Evolutionary conservation across 2,329 filamentous ascomycete species (phyloP), one percentile per base, ranked within the genome.

Genomic region (Epichloe bromicola): DNA sequence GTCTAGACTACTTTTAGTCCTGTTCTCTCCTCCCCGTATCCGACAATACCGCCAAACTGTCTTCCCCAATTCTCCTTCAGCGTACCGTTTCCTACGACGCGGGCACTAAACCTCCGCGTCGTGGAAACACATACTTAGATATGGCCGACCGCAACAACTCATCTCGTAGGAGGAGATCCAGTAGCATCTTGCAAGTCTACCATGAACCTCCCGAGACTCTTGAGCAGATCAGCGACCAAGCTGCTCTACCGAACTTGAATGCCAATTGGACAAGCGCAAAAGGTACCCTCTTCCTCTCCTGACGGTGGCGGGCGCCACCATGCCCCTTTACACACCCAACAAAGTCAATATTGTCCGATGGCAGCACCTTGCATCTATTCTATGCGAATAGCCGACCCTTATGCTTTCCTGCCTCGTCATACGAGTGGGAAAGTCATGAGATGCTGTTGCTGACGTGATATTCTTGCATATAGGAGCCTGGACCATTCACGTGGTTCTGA

Each of bases 181-280:
- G 91, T 75, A 97, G 91, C 73, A 83, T 98, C 72, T 73, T 82
- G 60, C 77, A 81, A 66, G 89, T 98, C 71, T 97, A 97, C 71
- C 90, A 95, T 65, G 93, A 98, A 70, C 93, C 93, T 51, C 83
- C 85, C 54, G 93, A 98, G 76, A 95, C 91, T 51, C 82, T 96
- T 65, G 93, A 98, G 75, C 93, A 96, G 72, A 88, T 95, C 70
- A 96, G 86, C 65, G 93, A 98, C 70, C 93, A 97, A 75, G 87
- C 89, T 52, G 87, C 88, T 38, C 76, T 96, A 60, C 93, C 93
- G 49, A 98, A 98, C 65, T 73, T 96, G 64, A 98, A 98, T 70
- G 89, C 93, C 60, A 88, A 96, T 72, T 98, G 93, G 93, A 94
- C 96, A 59, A 97, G 97, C 70, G 88, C 90, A 63, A 98, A 98